A percentile compares a stretch with the other conserved stretches of the same genome.
Evolutionary conservation across 306 rosid genomes (phyloP).

Genomic region (Castanea crenata): DNA sequence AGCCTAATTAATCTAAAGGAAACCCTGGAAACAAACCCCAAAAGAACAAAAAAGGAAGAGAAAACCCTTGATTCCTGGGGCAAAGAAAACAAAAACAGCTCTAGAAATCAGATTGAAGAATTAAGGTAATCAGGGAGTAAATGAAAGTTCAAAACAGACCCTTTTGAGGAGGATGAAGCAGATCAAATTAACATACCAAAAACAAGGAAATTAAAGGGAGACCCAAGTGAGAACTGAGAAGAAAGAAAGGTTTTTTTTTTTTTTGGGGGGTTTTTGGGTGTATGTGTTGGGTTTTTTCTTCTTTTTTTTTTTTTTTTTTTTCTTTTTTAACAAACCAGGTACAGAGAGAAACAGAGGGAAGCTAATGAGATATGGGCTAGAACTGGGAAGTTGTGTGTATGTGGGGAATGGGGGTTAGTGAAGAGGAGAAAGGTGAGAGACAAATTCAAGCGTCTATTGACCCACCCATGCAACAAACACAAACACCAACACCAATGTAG

Average conservation of each 20-base stretch:
- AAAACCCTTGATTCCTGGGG: not conserved
- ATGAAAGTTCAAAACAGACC: not conserved
- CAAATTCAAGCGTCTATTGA: not conserved
- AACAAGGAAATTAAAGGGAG: too few relatives aligned
- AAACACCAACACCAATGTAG: not conserved
- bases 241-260: not conserved
- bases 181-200: too few relatives aligned
- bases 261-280: not conserved
- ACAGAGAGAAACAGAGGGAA: not conserved
- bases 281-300: too few relatives aligned
- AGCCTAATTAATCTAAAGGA: not conserved
- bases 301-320: not conserved
- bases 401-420: not conserved
- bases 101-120: not conserved
- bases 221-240: too few relatives aligned
- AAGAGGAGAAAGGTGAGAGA: not conserved
- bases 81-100: not conserved
- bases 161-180: not conserved
- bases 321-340: not conserved
- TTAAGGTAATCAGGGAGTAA: not conserved
- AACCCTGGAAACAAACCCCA: not conserved
- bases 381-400: too few relatives aligned
- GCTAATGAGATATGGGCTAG: too few relatives aligned
- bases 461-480: constrained; percentile 3
- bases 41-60: not conserved